These are phyloP conservation scores for Castanospermum australe DNA, from an alignment of 306 rosid species.

Conservation along the genomic window DNA sequence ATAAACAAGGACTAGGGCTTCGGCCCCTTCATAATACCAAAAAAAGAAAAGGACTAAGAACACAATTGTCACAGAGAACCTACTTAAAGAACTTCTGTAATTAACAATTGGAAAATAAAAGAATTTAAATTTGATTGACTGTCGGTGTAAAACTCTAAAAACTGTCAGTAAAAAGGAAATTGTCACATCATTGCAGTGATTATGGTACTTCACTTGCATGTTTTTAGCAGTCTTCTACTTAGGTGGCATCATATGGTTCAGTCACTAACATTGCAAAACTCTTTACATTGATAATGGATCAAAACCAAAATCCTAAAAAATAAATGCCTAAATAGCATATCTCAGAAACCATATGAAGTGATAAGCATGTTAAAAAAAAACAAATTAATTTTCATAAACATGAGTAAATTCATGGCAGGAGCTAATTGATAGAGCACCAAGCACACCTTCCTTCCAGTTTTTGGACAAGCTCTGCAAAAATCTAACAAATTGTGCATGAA, in stretches of 20 bases:
- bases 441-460: background rate
- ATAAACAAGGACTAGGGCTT: too few relatives aligned
- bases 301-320: too few relatives aligned
- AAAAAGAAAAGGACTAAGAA: background rate
- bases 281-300: too few relatives aligned
- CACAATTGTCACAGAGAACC: background rate
- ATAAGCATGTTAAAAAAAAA: background rate
- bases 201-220: background rate
- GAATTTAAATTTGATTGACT: background rate
- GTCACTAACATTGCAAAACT: too few relatives aligned
- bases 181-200: background rate
- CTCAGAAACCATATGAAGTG: too few relatives aligned
- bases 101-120: background rate
- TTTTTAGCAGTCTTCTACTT: background rate
- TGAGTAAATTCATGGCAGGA: too few relatives aligned
- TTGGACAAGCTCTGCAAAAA: background rate
- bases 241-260: too few relatives aligned
- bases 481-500: background rate
- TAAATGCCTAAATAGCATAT: background rate
- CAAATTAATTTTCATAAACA: too few relatives aligned
- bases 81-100: background rate
- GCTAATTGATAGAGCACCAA: background rate
- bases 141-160: background rate
- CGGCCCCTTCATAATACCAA: too few relatives aligned
- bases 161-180: background rate